Percentiles rank a stretch among this genome's conserved stretches.
phyloP scores from a whole-genome alignment of 805 yeast genomes.

The Priceomyces medius region DNA sequence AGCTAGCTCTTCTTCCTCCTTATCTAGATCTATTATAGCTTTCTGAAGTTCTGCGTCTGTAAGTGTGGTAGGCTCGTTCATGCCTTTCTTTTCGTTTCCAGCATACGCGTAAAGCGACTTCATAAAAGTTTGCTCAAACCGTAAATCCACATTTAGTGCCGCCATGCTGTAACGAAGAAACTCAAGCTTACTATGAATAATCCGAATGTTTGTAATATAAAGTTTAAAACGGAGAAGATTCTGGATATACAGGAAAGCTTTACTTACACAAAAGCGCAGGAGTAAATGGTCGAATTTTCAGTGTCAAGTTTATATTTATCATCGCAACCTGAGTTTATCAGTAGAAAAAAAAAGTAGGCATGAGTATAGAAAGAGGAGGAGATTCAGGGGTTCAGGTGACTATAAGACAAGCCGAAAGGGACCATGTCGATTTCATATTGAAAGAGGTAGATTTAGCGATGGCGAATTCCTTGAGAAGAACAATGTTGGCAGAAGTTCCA shows the following conservation, averaged over 20 bases:
- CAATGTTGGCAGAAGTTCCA: slow-evolving; percentile 94
- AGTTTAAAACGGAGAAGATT: background rate
- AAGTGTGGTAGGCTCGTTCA: slow-evolving; percentile 5
- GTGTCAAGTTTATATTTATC: background rate
- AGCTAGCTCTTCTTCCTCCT: slow-evolving; percentile 11
- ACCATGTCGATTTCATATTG: slow-evolving; percentile 86
- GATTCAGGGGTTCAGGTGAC: slow-evolving; percentile 74
- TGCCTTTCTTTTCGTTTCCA: slow-evolving; percentile 9
- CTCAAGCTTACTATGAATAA: too few relatives aligned
- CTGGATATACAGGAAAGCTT: background rate
- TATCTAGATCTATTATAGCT: slow-evolving; percentile 18
- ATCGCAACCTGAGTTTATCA: background rate
- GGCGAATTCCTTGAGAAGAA: slow-evolving; percentile 89
- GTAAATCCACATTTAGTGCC: slow-evolving; percentile 52
- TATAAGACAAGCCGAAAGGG: slow-evolving; percentile 80
- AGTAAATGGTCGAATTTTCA: background rate
- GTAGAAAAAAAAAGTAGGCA: slow-evolving; percentile 5
- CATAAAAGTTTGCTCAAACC: slow-evolving; percentile 64
- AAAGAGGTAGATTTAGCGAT: slow-evolving; percentile 84
- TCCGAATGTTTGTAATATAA: background rate
- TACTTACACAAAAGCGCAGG: background rate
- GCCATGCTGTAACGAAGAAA: background rate
- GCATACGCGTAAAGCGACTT: slow-evolving; percentile 32
- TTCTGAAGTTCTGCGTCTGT: slow-evolving; percentile 18
- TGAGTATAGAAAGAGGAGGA: slow-evolving; percentile 24